Conservation (phyloP, 129 eudicot genomes). For the Tanacetum coccineum region DNA sequence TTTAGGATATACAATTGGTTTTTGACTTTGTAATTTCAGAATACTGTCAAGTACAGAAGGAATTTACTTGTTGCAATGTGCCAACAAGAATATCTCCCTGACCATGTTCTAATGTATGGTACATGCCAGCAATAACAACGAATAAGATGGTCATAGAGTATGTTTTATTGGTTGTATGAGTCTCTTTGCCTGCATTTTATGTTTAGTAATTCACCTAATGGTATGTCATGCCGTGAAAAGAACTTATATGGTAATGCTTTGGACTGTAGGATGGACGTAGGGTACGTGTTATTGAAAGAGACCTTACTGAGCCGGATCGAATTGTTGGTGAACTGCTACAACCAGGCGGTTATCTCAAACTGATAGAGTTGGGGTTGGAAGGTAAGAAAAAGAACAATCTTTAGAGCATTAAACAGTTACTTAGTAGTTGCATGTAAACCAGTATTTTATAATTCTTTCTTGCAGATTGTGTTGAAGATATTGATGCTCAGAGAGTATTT, state of each 20-base stretch:
- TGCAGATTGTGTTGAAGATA: constrained; percentile 76
- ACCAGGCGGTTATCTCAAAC: constrained; percentile 81
- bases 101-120: constrained; percentile 5
- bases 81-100: constrained; percentile 21
- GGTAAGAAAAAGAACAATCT: constrained; percentile 32
- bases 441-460: neutral
- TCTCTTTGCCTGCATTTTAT: constrained; percentile 4
- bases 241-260: constrained; percentile 15
- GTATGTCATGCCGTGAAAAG: constrained; percentile 10
- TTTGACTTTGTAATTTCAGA: constrained; percentile 15
- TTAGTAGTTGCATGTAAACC: neutral
- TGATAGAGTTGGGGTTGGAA: constrained; percentile 62
- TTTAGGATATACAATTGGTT: neutral
- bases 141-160: constrained; percentile 9
- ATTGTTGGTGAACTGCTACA: constrained; percentile 84
- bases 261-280: constrained; percentile 63
- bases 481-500: constrained; percentile 77
- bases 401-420: constrained; percentile 1
- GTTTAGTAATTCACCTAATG: constrained; percentile 1
- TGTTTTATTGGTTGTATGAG: neutral
- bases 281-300: constrained; percentile 72
- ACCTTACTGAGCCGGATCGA: constrained; percentile 69
- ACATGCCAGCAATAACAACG: constrained; percentile 20
- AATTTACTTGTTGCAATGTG: constrained; percentile 21
- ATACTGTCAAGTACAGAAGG: neutral